Evolutionary conservation across 805 yeast species (phyloP).

Genomic region (Zygosaccharomyces kombuchaensis): DNA sequence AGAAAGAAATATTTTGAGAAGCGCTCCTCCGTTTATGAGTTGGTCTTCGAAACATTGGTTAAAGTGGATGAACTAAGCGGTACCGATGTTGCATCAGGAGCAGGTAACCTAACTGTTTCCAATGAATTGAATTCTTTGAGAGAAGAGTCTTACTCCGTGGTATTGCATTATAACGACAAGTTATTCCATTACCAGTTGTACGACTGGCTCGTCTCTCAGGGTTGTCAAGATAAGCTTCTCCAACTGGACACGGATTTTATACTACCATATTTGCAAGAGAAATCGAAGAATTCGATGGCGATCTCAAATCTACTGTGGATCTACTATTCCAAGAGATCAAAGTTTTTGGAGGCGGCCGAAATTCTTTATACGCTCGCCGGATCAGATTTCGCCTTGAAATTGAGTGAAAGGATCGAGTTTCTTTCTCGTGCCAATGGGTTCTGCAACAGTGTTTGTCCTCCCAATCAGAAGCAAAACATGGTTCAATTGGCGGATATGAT

Average conservation of each 20-base stretch:
- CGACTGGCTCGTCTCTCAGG: constrained; percentile 84
- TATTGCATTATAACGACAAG: constrained; percentile 71
- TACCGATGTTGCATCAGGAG: constrained; percentile 22
- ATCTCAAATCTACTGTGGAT: constrained; percentile 85
- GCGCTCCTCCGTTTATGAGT: constrained; percentile 58
- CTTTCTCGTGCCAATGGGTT: constrained; percentile 90
- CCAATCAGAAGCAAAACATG: constrained; percentile 71
- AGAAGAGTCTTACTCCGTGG: constrained; percentile 67
- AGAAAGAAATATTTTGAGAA: constrained; percentile 48
- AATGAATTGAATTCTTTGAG: constrained; percentile 52
- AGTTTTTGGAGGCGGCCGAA: constrained; percentile 78
- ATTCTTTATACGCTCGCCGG: constrained; percentile 69
- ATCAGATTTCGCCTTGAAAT: constrained; percentile 63
- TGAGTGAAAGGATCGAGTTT: constrained; percentile 77
- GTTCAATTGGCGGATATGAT: constrained; percentile 63
- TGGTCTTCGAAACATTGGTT: constrained; percentile 70
- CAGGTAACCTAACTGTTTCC: constrained; percentile 17
- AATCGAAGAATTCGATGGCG: constrained; percentile 56
- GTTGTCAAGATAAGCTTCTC: constrained; percentile 68
- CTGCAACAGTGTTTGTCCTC: constrained; percentile 79
- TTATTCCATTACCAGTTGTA: constrained; percentile 88
- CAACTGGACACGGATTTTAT: constrained; percentile 80
- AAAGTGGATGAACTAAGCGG: constrained; percentile 65
- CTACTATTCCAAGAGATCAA: constrained; percentile 77
- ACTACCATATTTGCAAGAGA: constrained; percentile 68